Conservation (phyloP, 2,329 filamentous ascomycete genomes). For the Aureobasidium lini region DNA sequence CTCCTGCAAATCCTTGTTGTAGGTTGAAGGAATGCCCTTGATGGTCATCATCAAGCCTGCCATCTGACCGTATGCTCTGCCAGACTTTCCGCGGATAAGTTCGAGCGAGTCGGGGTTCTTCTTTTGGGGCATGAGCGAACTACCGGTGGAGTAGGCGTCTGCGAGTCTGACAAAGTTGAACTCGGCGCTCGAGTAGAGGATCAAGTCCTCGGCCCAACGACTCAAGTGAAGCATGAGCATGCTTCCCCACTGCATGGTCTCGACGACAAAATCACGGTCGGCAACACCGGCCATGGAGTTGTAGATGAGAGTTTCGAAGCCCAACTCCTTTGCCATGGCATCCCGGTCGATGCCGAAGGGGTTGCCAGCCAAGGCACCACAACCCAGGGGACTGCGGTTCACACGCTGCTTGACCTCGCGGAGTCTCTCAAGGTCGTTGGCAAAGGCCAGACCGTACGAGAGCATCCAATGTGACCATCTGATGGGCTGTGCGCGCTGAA, state of each 20-base stretch:
- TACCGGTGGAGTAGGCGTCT: constrained; percentile 73
- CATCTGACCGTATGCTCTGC: constrained; percentile 73
- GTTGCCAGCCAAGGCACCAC: constrained; percentile 73
- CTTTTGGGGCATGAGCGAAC: constrained; percentile 74
- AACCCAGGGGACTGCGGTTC: constrained; percentile 64
- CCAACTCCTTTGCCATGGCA: constrained; percentile 70
- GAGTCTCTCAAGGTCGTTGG: constrained; percentile 67
- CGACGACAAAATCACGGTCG: constrained; percentile 75
- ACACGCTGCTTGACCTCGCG: constrained; percentile 66
- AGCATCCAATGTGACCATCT: constrained; percentile 78
- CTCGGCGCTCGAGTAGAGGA: constrained; percentile 70
- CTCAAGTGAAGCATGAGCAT: constrained; percentile 74
- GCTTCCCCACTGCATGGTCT: constrained; percentile 72
- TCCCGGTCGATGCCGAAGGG: constrained; percentile 75
- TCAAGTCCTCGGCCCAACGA: constrained; percentile 77
- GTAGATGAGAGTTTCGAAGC: constrained; percentile 66
- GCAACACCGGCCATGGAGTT: constrained; percentile 72
- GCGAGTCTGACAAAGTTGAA: constrained; percentile 70
- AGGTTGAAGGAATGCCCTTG: constrained; percentile 70
- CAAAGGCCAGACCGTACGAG: constrained; percentile 64
- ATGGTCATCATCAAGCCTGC: constrained; percentile 69
- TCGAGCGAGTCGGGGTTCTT: constrained; percentile 72
- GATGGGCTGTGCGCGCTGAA: constrained; percentile 75
- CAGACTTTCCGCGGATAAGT: constrained; percentile 69
- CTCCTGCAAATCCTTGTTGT: constrained; percentile 92